phyloP scores from a whole-genome alignment of 2,329 filamentous ascomycete species.

The Gaeumannomyces sp. region DNA sequence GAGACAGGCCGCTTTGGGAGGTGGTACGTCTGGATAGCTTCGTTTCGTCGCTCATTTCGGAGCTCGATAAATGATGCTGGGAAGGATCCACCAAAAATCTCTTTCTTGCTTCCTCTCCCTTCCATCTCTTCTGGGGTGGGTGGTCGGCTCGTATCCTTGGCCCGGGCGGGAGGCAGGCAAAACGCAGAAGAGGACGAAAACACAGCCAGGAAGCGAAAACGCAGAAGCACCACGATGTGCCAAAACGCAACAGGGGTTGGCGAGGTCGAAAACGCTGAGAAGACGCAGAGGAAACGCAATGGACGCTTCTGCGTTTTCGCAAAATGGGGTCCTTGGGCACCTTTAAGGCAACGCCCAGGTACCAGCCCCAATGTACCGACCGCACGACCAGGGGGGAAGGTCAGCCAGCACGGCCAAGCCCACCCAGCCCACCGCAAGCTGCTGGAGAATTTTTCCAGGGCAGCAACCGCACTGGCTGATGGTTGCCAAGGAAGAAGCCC shows the following conservation, averaged over 20 bases:
- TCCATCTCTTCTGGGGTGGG: not conserved
- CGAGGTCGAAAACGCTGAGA: not conserved
- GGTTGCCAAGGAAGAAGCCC: not conserved
- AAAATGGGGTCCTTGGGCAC: not conserved
- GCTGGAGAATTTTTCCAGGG: not conserved
- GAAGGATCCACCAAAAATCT: not conserved
- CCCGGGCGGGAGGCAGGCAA: not conserved
- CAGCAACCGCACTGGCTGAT: not conserved
- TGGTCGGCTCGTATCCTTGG: too few relatives aligned
- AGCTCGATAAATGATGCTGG: not conserved
- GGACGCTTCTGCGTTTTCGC: not conserved
- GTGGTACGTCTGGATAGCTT: not conserved
- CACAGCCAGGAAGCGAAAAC: not conserved
- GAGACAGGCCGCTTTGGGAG: not conserved
- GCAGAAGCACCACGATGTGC: not conserved
- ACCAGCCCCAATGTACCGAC: too few relatives aligned
- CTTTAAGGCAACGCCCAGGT: not conserved
- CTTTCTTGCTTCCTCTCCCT: not conserved
- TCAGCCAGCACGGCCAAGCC: too few relatives aligned
- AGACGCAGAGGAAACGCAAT: conserved; percentile 1
- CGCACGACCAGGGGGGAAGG: too few relatives aligned
- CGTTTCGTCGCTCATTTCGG: not conserved
- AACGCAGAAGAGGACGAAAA: not conserved
- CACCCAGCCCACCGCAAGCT: too few relatives aligned
- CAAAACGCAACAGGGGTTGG: not conserved